Evolutionary conservation across 331 rosid genomes (phyloP), one percentile per base, ranked within the genome.

Genomic region (Rhamnella rubrinervis): DNA sequence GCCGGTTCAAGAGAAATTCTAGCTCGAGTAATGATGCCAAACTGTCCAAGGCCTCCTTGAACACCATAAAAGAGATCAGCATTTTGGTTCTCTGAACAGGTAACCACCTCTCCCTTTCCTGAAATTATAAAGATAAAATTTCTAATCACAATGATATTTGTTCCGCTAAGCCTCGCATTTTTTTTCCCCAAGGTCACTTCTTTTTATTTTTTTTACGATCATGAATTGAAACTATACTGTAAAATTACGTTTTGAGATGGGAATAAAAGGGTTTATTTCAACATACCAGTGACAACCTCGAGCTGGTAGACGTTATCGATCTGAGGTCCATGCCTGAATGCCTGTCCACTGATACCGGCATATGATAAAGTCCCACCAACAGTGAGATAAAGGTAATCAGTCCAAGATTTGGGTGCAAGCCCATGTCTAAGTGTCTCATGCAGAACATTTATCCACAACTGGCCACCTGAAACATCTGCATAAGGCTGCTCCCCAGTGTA

Each of bases 41-140:
- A 93, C 80, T 93, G 98, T 59, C 98, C 98, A 50, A 93, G 95
- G 52, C 98, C 98, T 72, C 98, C 97, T 53, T 91, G 92, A 67
- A 87, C 97, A 61, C 89, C 84, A 59, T 84, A 44, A 68, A 88
- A 93, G 66, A 93, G 96, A 59, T 93, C 97, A 38, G 87, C 76
- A 75, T 83, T 83, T 71, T 81, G 75, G 70, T 86, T 81, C 70
- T 70, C 83, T 11, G 98, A 88, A 75, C 98, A 93, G 77, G 87
- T 91, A 57, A 87, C 70, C 63, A 85, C 79, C 65, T 91, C 96
- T 81, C 98, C 98, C 69, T 84, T 91, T 74, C 98, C 98, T 93
- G 82, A 77, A 73, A 44, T 23, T 37, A 74, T 53, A 46, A 20
- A 55, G 26, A 73, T 70, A 6, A 11, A 15, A 20, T 15, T 13